Conservation (phyloP, 192 early-diverging fungal genomes). For the Obelidium mucronatum region DNA sequence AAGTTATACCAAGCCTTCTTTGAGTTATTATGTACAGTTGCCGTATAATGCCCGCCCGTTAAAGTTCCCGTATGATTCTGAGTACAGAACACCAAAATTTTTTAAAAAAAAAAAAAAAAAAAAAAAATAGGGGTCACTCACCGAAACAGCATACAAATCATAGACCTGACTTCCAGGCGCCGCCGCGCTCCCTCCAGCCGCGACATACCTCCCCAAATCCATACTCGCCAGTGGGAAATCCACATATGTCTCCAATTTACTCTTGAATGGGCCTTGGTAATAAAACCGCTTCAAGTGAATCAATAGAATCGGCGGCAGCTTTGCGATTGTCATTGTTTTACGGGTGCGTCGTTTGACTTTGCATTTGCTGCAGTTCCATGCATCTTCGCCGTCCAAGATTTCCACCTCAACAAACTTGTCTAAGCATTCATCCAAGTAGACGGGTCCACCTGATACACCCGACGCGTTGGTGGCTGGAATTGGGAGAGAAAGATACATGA, state of each 20-base stretch:
- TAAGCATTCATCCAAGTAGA: constrained; percentile 84
- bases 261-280: constrained; percentile 88
- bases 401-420: constrained; percentile 86
- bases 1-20: constrained; percentile 81
- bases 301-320: constrained; percentile 87
- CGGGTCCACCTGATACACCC: constrained; percentile 53
- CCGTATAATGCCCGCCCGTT: constrained; percentile 85
- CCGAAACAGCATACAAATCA: constrained; percentile 76
- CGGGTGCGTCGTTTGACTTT: constrained; percentile 73
- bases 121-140: constrained; percentile 38
- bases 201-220: constrained; percentile 47
- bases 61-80: constrained; percentile 83
- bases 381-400: constrained; percentile 87
- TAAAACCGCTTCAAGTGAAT: constrained; percentile 96
- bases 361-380: constrained; percentile 90
- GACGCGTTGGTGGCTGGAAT: constrained; percentile 66
- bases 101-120: not conserved
- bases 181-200: constrained; percentile 57
- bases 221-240: constrained; percentile 76
- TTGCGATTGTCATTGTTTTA: constrained; percentile 80
- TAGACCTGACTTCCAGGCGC: constrained; percentile 57
- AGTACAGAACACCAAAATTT: constrained; percentile 8
- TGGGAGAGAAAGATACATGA: constrained; percentile 91
- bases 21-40: constrained; percentile 72
- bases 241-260: constrained; percentile 90